Evolutionary conservation across 768 basidiomycete genomes (phyloP), one percentile per base, ranked within the genome.

Genomic region (Trametes cubensis): DNA sequence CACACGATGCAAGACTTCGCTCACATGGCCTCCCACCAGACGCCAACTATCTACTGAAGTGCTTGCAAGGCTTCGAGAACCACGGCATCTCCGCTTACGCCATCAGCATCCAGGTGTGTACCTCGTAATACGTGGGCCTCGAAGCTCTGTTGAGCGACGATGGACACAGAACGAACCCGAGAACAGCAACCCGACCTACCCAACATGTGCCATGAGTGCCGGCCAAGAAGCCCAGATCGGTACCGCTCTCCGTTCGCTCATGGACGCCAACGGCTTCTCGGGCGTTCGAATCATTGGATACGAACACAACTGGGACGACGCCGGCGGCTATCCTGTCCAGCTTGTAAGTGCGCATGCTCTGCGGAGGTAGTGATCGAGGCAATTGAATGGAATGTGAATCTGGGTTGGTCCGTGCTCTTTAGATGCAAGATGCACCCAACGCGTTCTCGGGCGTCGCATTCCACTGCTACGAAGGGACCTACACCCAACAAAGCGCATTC

Each of bases 291-390:
- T 92, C 47, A 78, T 91, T 34, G 90, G 88, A 21, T 83, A 78
- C 63, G 84, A 90, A 66, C 90, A 92, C 66, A 92, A 92, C 69
- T 92, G 90, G 90, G 77, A 79, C 54, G 80, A 84, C 63, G 86
- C 88, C 17, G 83, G 77, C 2, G 73, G 77, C 13, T 92, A 92
- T 65, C 86, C 90, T 0, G 80, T 87, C 4, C 74, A 82, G 76
- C 65, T 80, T 77, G 83, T 83, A 44, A 23, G 58, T 51, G 25
- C 20, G 47, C n/a, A 11, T 8, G 11, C 17, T 20, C 17, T n/a
- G 34, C 26, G 23, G n/a, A 23, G 20, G 20, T n/a, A 21, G 45
- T 14, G 34, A 11, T 11, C 10, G 34, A 6, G 6, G 34, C 34
- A 10, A 34, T 34, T 18, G 42, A 20, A 17, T 18, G 42, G 6